Conservation (phyloP, 2,329 filamentous ascomycete genomes). For the Beauveria scarabaeidicola region DNA sequence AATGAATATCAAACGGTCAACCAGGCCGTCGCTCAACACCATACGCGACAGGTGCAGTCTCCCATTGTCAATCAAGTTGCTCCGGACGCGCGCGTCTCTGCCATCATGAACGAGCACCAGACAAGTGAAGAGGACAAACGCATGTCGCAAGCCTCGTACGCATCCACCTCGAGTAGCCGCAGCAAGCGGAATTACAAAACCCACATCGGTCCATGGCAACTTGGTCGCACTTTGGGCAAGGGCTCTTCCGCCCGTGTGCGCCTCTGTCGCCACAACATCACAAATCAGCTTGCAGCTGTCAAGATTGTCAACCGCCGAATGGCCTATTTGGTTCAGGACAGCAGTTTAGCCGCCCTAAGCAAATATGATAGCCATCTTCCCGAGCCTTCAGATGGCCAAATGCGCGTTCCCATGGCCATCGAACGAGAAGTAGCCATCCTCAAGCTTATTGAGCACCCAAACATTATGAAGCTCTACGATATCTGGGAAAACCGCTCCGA, state of each 20-base stretch:
- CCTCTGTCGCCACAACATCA: slow-evolving; percentile 70
- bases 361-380: slow-evolving; percentile 55
- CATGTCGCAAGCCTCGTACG: slow-evolving; percentile 33
- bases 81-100: slow-evolving; percentile 16
- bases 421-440: slow-evolving; percentile 95
- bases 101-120: slow-evolving; percentile 21
- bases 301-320: slow-evolving; percentile 89
- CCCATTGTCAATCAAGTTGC: slow-evolving; percentile 8
- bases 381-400: slow-evolving; percentile 49
- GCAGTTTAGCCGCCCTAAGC: slow-evolving; percentile 77
- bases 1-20: neutral
- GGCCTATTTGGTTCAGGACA: slow-evolving; percentile 71
- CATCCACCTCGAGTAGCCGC: slow-evolving; percentile 31
- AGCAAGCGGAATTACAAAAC: slow-evolving; percentile 48
- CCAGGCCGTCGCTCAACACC: slow-evolving; percentile 13
- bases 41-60: slow-evolving; percentile 8
- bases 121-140: slow-evolving; percentile 27
- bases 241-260: slow-evolving; percentile 85
- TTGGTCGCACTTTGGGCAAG: slow-evolving; percentile 81
- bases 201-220: slow-evolving; percentile 86
- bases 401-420: slow-evolving; percentile 75
- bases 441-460: slow-evolving; percentile 90
- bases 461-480: slow-evolving; percentile 90
- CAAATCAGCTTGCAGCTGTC: slow-evolving; percentile 76
- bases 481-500: slow-evolving; percentile 97